These are phyloP conservation scores for Teratosphaeria viscida DNA, from an alignment of 2,329 filamentous ascomycete genomes.

Conservation along the genomic window DNA sequence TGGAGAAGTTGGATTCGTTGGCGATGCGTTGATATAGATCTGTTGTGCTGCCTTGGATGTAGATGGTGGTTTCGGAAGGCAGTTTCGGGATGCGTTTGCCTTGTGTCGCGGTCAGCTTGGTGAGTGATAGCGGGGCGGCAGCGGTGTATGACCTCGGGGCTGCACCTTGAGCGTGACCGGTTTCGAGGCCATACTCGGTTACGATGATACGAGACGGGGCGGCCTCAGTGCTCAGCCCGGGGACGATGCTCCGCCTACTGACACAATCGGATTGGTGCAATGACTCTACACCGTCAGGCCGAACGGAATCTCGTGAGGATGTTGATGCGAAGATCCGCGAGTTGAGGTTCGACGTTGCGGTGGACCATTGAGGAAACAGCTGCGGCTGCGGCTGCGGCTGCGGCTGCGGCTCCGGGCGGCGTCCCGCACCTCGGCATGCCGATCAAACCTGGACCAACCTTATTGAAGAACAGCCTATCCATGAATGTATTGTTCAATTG, in stretches of 20 bases:
- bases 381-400: neutral
- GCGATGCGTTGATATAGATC: slow-evolving; percentile 51
- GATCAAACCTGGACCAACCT: neutral
- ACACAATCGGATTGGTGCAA: neutral
- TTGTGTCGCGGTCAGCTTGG: slow-evolving; percentile 19
- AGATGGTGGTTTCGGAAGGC: slow-evolving; percentile 45
- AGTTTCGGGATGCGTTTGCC: slow-evolving; percentile 54
- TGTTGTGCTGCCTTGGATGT: slow-evolving; percentile 39
- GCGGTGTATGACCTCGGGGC: slow-evolving; percentile 28
- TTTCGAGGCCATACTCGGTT: slow-evolving; percentile 28
- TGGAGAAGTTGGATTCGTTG: slow-evolving; percentile 41
- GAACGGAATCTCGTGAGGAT: neutral
- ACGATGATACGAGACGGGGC: neutral
- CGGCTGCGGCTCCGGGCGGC: no score
- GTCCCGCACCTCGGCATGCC: neutral
- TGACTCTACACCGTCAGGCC: neutral
- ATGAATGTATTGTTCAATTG: no score
- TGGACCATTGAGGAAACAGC: neutral
- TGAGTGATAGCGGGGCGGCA: no score
- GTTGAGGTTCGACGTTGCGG: neutral
- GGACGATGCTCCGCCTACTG: neutral
- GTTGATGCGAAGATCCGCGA: neutral
- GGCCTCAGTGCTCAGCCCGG: neutral
- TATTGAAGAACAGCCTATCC: neutral
- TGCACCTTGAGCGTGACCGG: slow-evolving; percentile 32